These are phyloP conservation scores for Pseudogymnoascus sp. DNA, from an alignment of 2,329 filamentous ascomycete genomes.

Conservation along the genomic window DNA sequence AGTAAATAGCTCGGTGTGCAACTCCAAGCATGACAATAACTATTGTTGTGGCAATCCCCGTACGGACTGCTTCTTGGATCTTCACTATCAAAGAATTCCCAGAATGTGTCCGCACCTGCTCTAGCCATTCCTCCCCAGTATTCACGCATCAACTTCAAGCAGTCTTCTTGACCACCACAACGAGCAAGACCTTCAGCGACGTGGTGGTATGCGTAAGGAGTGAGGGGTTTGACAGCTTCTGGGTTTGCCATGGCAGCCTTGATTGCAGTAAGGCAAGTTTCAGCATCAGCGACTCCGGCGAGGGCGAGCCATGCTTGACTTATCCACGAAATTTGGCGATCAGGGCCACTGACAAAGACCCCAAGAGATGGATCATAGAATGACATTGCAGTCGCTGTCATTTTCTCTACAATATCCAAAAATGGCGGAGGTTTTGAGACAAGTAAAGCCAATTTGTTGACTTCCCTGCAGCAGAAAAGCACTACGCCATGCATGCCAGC, in stretches of 20 bases:
- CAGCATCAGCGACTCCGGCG: conserved; percentile 19
- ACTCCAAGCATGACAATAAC: conserved; percentile 31
- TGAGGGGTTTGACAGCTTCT: conserved; percentile 26
- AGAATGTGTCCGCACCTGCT: conserved; percentile 30
- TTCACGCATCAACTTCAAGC: conserved; percentile 25
- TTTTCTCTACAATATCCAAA: conserved; percentile 17
- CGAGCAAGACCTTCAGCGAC: conserved; percentile 26
- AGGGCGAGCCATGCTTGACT: conserved; percentile 30
- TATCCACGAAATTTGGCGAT: conserved; percentile 26
- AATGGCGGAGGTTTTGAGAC: conserved; percentile 22
- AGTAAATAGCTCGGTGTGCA: conserved; percentile 29
- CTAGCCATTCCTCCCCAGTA: conserved; percentile 31
- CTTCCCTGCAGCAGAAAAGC: conserved; percentile 26
- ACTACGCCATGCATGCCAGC: conserved; percentile 29
- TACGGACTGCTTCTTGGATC: conserved; percentile 28
- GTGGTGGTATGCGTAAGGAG: conserved; percentile 29
- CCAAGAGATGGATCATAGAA: conserved; percentile 19
- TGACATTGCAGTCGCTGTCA: conserved; percentile 19
- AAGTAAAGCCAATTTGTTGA: conserved; percentile 25
- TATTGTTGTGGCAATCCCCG: conserved; percentile 29
- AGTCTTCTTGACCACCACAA: conserved; percentile 23
- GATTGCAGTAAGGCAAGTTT: conserved; percentile 20
- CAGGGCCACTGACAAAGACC: conserved; percentile 26
- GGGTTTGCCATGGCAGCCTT: conserved; percentile 22
- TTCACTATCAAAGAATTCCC: conserved; percentile 28